Evolutionary conservation across 2,329 filamentous ascomycete genomes (phyloP), one percentile per base, ranked within the genome.

Genomic region (Didymella pinodella): DNA sequence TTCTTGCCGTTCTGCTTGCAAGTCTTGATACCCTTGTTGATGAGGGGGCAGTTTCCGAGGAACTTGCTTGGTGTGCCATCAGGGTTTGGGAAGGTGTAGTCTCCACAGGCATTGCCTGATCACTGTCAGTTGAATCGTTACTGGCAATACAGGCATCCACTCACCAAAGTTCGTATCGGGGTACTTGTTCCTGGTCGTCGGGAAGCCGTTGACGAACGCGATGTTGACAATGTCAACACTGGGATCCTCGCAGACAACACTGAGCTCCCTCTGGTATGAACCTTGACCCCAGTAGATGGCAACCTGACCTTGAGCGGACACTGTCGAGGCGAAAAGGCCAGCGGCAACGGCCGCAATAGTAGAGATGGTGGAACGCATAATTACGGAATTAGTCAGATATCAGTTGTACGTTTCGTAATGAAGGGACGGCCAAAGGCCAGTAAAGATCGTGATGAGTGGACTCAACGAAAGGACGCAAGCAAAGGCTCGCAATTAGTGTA

Each of bases 221-320:
- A 87, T 72, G 59, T 82, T 83, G 69, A 87, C 83, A 48, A 87
- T 82, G 62, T 87, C 85, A 57, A 85, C 71, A 31, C 77, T 79
- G 0, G 79, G 73, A 52, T 85, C 81, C 36, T 78, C 67, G 72
- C 85, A 87, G 64, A 84, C 83, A 48, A 83, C 75, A 34, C 77
- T 72, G 22, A 87, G 77, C 18, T 80, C 76, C 22, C 75, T 71
- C 64, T 87, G 84, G 54, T 76, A 54, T 14, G 70, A 58, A 59
- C 84, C 84, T 78, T 86, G 83, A 47, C 85, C 85, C 77, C 81
- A 86, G 74, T 86, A 86, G 44, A 84, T 77, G 25, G 78, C 83
- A 46, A 85, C 75, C 65, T 85, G 85, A 38, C 75, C 77, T 52
- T 78, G 80, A 57, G 78, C 76, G 41, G 75, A 76, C 45, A 70